Conservation (phyloP, 2,329 filamentous ascomycete genomes). For the Neurospora sp. region DNA sequence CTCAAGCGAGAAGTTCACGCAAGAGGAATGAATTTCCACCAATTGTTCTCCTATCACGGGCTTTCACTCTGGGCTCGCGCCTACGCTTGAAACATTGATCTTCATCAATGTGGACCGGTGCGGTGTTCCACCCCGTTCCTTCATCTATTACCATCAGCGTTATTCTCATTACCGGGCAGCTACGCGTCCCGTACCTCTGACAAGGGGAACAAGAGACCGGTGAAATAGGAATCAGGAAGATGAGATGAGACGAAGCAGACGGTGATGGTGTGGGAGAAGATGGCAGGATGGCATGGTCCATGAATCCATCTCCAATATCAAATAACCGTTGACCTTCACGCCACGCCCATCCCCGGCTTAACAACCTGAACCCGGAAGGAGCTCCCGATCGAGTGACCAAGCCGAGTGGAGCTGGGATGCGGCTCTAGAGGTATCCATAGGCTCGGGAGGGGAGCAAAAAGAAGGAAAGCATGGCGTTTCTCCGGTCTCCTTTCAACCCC, state of each 20-base stretch:
- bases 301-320: neutral
- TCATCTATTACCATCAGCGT: neutral
- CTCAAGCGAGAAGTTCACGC: neutral
- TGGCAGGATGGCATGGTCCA: neutral
- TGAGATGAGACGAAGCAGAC: neutral
- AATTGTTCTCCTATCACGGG: neutral
- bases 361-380: neutral
- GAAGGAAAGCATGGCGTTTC: neutral
- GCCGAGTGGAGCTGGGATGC: neutral
- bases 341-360: neutral
- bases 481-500: neutral
- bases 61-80: too few species aligned
- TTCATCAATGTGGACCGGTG: neutral
- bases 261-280: neutral
- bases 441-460: neutral
- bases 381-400: neutral
- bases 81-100: neutral
- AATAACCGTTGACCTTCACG: neutral
- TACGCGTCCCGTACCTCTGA: neutral
- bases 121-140: neutral
- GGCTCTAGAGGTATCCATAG: neutral
- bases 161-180: neutral
- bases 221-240: neutral
- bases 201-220: neutral
- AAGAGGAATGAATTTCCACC: neutral